A percentile compares a stretch with the other conserved stretches of the same genome.
Conservation (phyloP, 2,329 filamentous ascomycete genomes). For the Ceratocystis cacaofunesta region DNA sequence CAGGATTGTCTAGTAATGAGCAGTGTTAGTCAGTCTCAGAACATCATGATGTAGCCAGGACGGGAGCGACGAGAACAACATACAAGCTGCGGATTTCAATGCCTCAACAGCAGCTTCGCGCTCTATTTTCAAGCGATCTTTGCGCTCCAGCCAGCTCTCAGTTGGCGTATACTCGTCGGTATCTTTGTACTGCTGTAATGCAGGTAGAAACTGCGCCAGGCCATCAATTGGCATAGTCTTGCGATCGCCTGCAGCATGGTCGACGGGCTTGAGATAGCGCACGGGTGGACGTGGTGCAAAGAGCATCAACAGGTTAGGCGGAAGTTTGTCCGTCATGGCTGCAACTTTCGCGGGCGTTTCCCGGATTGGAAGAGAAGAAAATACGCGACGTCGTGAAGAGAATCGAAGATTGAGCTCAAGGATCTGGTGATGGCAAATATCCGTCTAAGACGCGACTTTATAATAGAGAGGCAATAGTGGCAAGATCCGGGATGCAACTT, state of each 20-base stretch:
- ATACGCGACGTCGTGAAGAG: neutral
- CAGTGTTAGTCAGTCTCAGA: neutral
- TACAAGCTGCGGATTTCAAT: conserved; percentile 34
- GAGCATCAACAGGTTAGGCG: conserved; percentile 78
- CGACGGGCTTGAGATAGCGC: conserved; percentile 71
- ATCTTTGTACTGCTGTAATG: conserved; percentile 62
- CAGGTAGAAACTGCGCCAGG: conserved; percentile 58
- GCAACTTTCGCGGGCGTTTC: neutral
- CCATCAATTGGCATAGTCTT: conserved; percentile 59
- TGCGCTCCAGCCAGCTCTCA: conserved; percentile 82
- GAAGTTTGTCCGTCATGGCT: conserved; percentile 89
- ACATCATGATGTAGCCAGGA: neutral
- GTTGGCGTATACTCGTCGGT: conserved; percentile 64
- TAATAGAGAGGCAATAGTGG: neutral
- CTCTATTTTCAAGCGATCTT: conserved; percentile 70
- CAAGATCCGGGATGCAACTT: neutral
- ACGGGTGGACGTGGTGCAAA: conserved; percentile 89
- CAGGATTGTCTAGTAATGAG: conserved; percentile 51
- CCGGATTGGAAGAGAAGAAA: neutral
- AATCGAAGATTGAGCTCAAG: neutral
- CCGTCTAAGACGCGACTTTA: neutral
- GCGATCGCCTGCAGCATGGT: conserved; percentile 70
- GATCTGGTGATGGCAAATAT: neutral
- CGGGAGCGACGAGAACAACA: neutral
- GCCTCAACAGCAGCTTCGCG: conserved; percentile 55